These are phyloP conservation scores for Ilyonectria sp. DNA, from an alignment of 2,329 filamentous ascomycete genomes.

Conservation along the genomic window DNA sequence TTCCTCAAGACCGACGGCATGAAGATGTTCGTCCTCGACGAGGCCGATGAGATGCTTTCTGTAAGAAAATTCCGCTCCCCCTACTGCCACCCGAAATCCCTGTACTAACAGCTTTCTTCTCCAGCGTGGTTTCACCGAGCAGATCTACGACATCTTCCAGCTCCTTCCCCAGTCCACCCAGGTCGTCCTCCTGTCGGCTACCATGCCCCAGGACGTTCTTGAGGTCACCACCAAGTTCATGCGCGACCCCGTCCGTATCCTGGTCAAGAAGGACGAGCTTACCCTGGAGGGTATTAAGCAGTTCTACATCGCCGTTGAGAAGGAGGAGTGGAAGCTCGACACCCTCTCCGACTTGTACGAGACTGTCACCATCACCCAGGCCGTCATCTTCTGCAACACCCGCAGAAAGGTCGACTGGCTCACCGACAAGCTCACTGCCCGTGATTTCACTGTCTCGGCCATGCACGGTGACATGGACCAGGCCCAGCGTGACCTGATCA, in stretches of 20 bases:
- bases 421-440: conserved; percentile 97
- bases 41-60: conserved; percentile 99
- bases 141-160: conserved; percentile 99
- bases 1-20: conserved; percentile 97
- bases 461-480: conserved; percentile 99
- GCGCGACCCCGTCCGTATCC: conserved; percentile 98
- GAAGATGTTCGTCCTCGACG: conserved; percentile 99
- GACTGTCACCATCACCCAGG: conserved; percentile 99
- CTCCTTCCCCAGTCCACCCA: conserved; percentile 97
- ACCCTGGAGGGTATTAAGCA: conserved; percentile 99
- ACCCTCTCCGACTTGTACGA: conserved; percentile 99
- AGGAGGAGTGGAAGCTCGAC: conserved; percentile 99
- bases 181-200: conserved; percentile 97
- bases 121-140: conserved; percentile 97
- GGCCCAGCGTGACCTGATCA: conserved; percentile 97
- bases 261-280: conserved; percentile 99
- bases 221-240: conserved; percentile 99
- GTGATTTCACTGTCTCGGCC: conserved; percentile 99
- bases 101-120: conserved; percentile 53
- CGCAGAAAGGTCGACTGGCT: conserved; percentile 99
- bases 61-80: conserved; percentile 61
- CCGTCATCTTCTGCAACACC: conserved; percentile 99
- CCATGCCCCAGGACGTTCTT: conserved; percentile 98
- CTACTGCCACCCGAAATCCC: not conserved
- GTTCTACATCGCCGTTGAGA: conserved; percentile 99